Evolutionary conservation across 495 filamentous ascomycete genomes (phyloP), one percentile per base, ranked within the genome.

Genomic region (Penicillium bialowiezense): DNA sequence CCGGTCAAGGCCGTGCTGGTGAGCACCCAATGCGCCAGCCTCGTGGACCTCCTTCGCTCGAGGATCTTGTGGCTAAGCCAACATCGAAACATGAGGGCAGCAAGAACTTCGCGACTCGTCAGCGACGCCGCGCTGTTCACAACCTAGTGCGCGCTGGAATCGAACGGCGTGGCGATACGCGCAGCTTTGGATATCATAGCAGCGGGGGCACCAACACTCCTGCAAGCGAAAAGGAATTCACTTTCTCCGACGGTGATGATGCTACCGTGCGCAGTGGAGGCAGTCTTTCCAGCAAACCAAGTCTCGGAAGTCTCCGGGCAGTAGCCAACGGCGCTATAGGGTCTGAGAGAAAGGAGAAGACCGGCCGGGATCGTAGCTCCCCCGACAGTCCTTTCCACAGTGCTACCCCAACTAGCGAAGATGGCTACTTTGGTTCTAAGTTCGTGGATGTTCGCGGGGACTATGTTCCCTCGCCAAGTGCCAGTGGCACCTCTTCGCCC

Each of bases 41-140:
- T 39, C 89, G 91, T 59, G 91, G 91, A 24, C 93, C 93, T 14
- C 95, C 95, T 5, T 82, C 88, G 2, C 76, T 97, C 36, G 95
- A 99, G 55, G 92, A 99, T 67, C 83, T 99, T 47, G 79, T 85
- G 51, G 82, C 85, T 20, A 91, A 90, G 69, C 93, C 93, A 5
- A 99, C 93, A 4, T 85, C 89, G 37, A 96, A 91, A 70, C 85
- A 93, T 54, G 92, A 96, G 60, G 93, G 95, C 29, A 96, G 92
- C 82, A 95, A 96, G 79, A 99, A 99, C 72, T 99, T 99, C 69
- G 86, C 89, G 15, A 86, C 90, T 26, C 92, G 92, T 53, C 91
- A 93, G 59, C 91, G 93, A 40, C 91, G 92, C 52, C 88, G 86
- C 57, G 95, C 95, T 13, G 83, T 98, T 36, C 85, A 87, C 72